Evolutionary conservation across 768 basidiomycete species (phyloP).

Genomic region (Amanita muscaria): DNA sequence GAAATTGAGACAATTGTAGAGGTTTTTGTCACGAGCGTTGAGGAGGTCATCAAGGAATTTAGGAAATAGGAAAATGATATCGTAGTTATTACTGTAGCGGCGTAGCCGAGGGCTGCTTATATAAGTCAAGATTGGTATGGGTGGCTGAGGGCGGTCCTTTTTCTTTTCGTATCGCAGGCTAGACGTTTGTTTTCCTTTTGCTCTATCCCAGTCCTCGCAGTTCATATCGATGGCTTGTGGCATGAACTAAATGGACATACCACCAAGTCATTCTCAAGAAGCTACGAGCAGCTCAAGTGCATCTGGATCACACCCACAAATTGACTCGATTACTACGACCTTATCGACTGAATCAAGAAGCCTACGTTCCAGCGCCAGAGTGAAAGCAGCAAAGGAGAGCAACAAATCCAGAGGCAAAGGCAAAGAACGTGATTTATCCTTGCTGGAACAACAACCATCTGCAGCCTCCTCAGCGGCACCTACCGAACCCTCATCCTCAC

Average conservation of each 20-base stretch:
- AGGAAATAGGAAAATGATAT: slow-evolving; percentile 15
- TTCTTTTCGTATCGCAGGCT: slow-evolving; percentile 24
- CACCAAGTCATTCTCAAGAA: slow-evolving; percentile 62
- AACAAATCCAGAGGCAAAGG: slow-evolving; percentile 47
- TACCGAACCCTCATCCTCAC: slow-evolving; percentile 25
- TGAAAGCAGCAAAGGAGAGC: slow-evolving; percentile 67
- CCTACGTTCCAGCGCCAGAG: slow-evolving; percentile 68
- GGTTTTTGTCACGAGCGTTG: slow-evolving; percentile 55
- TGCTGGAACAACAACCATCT: slow-evolving; percentile 23
- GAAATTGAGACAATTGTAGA: slow-evolving; percentile 64
- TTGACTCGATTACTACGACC: slow-evolving; percentile 27
- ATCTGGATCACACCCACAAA: slow-evolving; percentile 36
- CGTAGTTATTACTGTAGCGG: not conserved
- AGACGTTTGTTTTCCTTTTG: slow-evolving; percentile 21
- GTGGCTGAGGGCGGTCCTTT: slow-evolving; percentile 25
- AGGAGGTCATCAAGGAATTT: slow-evolving; percentile 46
- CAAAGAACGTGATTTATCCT: slow-evolving; percentile 42
- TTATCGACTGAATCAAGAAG: slow-evolving; percentile 44
- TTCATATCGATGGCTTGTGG: slow-evolving; percentile 77
- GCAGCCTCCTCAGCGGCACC: slow-evolving; percentile 23
- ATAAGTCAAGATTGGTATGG: slow-evolving; percentile 33
- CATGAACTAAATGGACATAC: slow-evolving; percentile 89
- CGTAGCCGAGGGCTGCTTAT: slow-evolving; percentile 27
- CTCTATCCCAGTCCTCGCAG: slow-evolving; percentile 27
- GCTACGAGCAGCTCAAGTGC: slow-evolving; percentile 61